Percentiles rank a stretch among this genome's conserved stretches.
Conservation (phyloP, 2,329 filamentous ascomycete species). For the Alternaria sp. region DNA sequence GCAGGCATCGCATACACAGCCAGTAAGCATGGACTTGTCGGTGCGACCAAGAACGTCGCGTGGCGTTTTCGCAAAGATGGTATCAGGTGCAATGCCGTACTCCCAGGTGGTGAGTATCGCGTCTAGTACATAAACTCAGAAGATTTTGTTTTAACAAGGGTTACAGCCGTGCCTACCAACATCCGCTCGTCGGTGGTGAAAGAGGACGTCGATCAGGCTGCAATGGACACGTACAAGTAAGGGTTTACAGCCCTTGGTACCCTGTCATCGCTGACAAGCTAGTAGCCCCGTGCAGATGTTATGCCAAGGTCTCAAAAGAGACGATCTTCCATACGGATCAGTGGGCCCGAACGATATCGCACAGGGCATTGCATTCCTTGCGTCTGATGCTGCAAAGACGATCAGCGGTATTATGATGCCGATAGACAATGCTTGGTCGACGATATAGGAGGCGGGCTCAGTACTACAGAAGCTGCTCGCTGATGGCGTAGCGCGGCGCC, state of each 20-base stretch:
- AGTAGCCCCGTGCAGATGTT: background rate
- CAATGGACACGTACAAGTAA: constrained; percentile 6
- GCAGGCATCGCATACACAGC: constrained; percentile 56
- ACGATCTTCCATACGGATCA: background rate
- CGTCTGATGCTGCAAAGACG: constrained; percentile 27
- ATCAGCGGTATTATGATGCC: background rate
- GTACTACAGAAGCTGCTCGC: background rate
- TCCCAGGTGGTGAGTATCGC: constrained; percentile 45
- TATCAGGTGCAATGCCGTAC: constrained; percentile 56
- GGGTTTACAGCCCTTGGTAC: background rate
- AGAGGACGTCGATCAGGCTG: constrained; percentile 15
- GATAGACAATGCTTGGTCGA: constrained; percentile 31
- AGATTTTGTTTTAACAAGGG: background rate
- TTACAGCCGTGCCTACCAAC: constrained; percentile 19
- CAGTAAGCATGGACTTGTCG: constrained; percentile 54
- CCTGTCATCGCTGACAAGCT: background rate
- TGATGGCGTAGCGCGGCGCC: background rate
- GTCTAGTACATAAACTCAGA: background rate
- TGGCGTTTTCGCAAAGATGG: constrained; percentile 55
- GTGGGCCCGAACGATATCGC: constrained; percentile 25
- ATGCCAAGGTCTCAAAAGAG: background rate
- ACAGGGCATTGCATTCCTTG: constrained; percentile 25
- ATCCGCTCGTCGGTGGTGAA: constrained; percentile 13
- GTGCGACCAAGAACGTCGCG: constrained; percentile 57
- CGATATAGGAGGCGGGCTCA: background rate